Conservation (phyloP, 2,329 filamentous ascomycete genomes). For the Nemania sp. region DNA sequence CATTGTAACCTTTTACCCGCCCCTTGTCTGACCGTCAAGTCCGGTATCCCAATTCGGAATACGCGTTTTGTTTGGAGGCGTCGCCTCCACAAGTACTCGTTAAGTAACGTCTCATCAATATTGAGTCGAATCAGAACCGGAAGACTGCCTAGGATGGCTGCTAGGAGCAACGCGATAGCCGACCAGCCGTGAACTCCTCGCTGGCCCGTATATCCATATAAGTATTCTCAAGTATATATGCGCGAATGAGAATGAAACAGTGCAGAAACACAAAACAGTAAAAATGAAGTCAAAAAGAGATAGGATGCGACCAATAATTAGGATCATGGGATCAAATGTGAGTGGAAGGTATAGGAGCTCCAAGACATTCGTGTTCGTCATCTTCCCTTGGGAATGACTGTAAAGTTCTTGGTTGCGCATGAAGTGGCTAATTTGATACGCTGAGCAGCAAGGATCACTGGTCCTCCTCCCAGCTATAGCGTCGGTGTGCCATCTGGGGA, state of each 20-base stretch:
- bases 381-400: neutral
- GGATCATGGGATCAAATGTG: constrained; percentile 14
- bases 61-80: neutral
- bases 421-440: neutral
- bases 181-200: constrained; percentile 34
- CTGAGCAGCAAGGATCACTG: constrained; percentile 8
- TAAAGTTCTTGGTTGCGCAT: neutral
- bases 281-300: neutral
- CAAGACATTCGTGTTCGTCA: neutral
- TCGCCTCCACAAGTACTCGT: constrained; percentile 1
- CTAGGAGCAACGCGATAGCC: constrained; percentile 16
- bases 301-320: constrained; percentile 24
- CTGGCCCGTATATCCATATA: constrained; percentile 29
- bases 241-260: constrained; percentile 9
- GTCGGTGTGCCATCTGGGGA: constrained; percentile 40
- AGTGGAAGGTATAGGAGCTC: constrained; percentile 11
- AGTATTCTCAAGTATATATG: constrained; percentile 22
- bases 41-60: constrained; percentile 6
- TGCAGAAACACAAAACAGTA: neutral
- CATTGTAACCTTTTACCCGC: neutral
- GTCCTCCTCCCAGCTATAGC: constrained; percentile 43
- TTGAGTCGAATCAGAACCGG: constrained; percentile 5
- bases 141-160: neutral
- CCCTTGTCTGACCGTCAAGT: constrained; percentile 5
- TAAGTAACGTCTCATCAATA: constrained; percentile 2